These are phyloP conservation scores for Gamsiella multidivaricata DNA, from an alignment of 192 early-diverging fungal species.

Conservation along the genomic window DNA sequence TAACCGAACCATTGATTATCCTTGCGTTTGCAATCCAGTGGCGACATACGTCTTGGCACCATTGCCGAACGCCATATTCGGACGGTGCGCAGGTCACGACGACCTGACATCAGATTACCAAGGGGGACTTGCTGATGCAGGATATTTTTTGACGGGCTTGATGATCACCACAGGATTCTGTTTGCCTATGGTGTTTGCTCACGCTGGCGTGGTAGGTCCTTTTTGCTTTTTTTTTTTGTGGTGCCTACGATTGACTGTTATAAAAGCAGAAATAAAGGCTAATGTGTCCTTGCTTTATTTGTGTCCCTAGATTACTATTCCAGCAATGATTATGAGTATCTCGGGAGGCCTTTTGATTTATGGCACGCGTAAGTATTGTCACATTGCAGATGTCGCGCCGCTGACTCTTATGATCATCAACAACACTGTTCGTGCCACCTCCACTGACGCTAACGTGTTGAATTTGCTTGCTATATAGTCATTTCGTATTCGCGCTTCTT, in stretches of 20 bases:
- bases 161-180: constrained; percentile 93
- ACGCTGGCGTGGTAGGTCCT: constrained; percentile 74
- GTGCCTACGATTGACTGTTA: no score
- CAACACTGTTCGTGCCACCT: no score
- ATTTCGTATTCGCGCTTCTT: constrained; percentile 69
- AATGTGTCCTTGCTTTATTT: constrained; percentile 4
- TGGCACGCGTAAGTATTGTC: constrained; percentile 75
- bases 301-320: constrained; percentile 71
- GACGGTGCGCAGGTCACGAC: constrained; percentile 72
- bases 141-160: constrained; percentile 90
- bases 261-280: no score
- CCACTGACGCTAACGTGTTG: no score
- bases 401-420: no score
- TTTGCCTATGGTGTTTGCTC: constrained; percentile 85
- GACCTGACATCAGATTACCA: constrained; percentile 77
- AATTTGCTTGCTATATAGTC: no score
- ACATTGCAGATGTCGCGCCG: not conserved
- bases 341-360: constrained; percentile 93
- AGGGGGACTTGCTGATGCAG: constrained; percentile 70
- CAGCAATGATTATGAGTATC: constrained; percentile 93
- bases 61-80: constrained; percentile 88
- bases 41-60: constrained; percentile 94
- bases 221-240: not conserved
- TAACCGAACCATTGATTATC: not conserved
- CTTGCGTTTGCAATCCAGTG: constrained; percentile 59